phyloP scores from a whole-genome alignment of 768 basidiomycete genomes.

The Rubroboletus satanas region DNA sequence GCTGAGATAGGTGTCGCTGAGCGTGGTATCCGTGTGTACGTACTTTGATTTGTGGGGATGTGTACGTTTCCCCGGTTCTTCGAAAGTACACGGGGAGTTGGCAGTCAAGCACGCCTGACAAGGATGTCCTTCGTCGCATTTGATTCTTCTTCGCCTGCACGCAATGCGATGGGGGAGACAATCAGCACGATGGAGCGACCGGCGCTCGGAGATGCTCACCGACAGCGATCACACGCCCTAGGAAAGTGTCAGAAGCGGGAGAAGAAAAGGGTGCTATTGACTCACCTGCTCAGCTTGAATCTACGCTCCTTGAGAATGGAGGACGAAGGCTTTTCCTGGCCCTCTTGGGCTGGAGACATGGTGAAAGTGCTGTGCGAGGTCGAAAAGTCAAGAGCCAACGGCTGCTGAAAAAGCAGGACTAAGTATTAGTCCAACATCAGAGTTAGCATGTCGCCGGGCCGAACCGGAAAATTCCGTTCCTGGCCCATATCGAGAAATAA shows the following conservation, averaged over 20 bases:
- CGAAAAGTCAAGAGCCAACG: slow-evolving; percentile 5
- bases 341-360: slow-evolving; percentile 33
- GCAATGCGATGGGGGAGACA: not conserved
- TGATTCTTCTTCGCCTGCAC: slow-evolving; percentile 72
- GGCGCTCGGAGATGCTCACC: slow-evolving; percentile 47
- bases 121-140: slow-evolving; percentile 86
- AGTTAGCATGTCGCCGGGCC: slow-evolving; percentile 20
- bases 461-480: slow-evolving; percentile 24
- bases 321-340: slow-evolving; percentile 43
- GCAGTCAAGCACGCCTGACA: slow-evolving; percentile 86
- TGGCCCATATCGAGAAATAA: slow-evolving; percentile 28
- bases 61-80: slow-evolving; percentile 81
- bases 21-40: slow-evolving; percentile 27
- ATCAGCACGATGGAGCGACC: not conserved
- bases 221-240: slow-evolving; percentile 88
- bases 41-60: slow-evolving; percentile 89
- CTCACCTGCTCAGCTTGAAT: slow-evolving; percentile 84
- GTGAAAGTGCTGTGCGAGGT: slow-evolving; percentile 5
- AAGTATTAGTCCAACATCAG: slow-evolving; percentile 26
- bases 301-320: slow-evolving; percentile 72
- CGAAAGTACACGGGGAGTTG: slow-evolving; percentile 79
- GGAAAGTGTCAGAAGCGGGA: slow-evolving; percentile 7
- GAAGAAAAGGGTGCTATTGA: not conserved
- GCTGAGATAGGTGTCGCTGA: slow-evolving; percentile 6
- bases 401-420: slow-evolving; percentile 15